These are phyloP conservation scores for Talaromyces ruber DNA, from an alignment of 495 filamentous ascomycete genomes.

Conservation along the genomic window DNA sequence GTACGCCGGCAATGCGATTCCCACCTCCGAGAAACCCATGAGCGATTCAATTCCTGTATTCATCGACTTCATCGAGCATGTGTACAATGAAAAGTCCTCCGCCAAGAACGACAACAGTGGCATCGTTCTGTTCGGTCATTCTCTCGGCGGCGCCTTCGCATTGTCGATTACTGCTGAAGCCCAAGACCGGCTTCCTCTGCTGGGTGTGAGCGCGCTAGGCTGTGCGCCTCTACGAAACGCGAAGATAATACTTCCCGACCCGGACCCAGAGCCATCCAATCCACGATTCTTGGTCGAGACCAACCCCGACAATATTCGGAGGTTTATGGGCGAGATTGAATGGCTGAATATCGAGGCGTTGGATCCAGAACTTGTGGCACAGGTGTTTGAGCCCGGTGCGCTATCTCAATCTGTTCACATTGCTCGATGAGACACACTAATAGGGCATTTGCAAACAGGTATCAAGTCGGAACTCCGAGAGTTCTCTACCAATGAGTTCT, in stretches of 20 bases:
- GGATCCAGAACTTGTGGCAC: background rate
- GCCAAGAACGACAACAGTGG: conserved; percentile 1
- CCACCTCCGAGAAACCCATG: conserved; percentile 4
- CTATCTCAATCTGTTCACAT: background rate
- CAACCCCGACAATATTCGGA: conserved; percentile 2
- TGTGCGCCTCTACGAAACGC: background rate
- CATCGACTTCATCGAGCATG: conserved; percentile 7
- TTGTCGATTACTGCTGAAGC: conserved; percentile 16
- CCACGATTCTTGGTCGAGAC: background rate
- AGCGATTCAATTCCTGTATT: conserved; percentile 3
- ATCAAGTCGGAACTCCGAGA: conserved; percentile 2
- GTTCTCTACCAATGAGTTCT: background rate
- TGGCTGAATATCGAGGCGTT: conserved; percentile 1
- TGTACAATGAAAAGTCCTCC: conserved; percentile 4
- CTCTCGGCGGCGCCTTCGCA: conserved; percentile 5
- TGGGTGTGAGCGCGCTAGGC: conserved; percentile 8
- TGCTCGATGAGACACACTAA: background rate
- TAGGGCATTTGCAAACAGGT: background rate
- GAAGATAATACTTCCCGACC: background rate
- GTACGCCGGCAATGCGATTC: conserved; percentile 9
- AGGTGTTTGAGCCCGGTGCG: conserved; percentile 5
- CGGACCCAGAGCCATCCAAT: background rate
- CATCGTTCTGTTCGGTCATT: conserved; percentile 13
- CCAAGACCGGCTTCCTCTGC: conserved; percentile 3
- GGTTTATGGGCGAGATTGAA: conserved; percentile 6